These are phyloP conservation scores for Melastoma candidum DNA, from an alignment of 441 rosid species.

Conservation along the genomic window DNA sequence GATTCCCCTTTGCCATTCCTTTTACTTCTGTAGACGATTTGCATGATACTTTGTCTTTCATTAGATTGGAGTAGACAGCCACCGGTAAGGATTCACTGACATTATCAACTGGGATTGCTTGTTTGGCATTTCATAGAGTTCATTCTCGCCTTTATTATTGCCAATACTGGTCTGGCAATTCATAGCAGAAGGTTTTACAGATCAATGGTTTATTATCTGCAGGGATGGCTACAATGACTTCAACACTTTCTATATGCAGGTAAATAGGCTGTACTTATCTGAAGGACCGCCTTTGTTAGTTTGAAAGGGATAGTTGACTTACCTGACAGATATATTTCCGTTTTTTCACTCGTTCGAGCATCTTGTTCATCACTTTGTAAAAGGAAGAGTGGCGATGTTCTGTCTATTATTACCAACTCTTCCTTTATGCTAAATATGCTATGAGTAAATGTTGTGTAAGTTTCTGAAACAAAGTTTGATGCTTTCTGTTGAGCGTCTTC, in stretches of 20 bases:
- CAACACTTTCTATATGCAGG: slow-evolving; percentile 99
- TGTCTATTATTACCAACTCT: no score
- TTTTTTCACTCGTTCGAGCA: no score
- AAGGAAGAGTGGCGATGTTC: no score
- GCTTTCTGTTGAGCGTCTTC: slow-evolving; percentile 9
- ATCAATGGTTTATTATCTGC: slow-evolving; percentile 27
- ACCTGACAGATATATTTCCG: no score
- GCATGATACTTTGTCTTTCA: not conserved
- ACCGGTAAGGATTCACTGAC: no score
- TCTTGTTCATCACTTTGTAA: no score
- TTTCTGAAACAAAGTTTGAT: not conserved
- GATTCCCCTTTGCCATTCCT: slow-evolving; percentile 1
- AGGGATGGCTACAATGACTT: slow-evolving; percentile 99
- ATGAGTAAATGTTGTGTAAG: no score
- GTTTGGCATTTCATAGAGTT: no score
- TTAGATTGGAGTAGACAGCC: not conserved
- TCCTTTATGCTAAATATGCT: no score
- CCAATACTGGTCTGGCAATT: not conserved
- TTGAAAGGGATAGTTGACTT: slow-evolving; percentile 1
- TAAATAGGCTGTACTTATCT: slow-evolving; percentile 29
- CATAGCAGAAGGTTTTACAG: slow-evolving; percentile 8
- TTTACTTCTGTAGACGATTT: not conserved
- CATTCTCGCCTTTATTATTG: no score
- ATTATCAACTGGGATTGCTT: no score
- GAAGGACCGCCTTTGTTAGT: not conserved